A percentile compares a stretch with the other conserved stretches of the same genome.
These are phyloP conservation scores for Malassezia restricta DNA, from an alignment of 1,284 basidiomycete species.

Conservation along the genomic window DNA sequence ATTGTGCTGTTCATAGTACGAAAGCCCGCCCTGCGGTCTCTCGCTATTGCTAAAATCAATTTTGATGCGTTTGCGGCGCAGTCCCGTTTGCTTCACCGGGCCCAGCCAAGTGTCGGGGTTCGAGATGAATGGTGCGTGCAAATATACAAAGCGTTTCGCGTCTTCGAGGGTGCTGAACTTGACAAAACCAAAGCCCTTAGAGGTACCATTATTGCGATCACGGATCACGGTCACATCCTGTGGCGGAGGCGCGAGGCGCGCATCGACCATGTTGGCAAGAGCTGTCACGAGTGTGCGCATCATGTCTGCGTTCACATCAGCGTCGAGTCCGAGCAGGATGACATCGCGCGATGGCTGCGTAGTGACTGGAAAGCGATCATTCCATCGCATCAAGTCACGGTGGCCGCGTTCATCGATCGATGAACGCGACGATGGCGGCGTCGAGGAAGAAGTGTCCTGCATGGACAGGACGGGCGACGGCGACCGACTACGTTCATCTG, in stretches of 20 bases:
- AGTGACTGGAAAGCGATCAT: background rate
- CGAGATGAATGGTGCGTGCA: conserved; percentile 13
- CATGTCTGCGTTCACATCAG: conserved; percentile 13
- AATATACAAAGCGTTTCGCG: conserved; percentile 14
- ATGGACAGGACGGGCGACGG: conserved; percentile 4
- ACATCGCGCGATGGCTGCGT: conserved; percentile 17
- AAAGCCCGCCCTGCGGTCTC: conserved; percentile 15
- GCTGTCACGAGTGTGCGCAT: conserved; percentile 11
- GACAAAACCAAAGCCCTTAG: conserved; percentile 16
- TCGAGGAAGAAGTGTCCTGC: background rate
- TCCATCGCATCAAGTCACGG: conserved; percentile 2
- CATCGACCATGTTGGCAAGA: conserved; percentile 13
- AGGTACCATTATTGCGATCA: conserved; percentile 12
- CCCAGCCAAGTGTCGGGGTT: conserved; percentile 15
- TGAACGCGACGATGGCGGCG: background rate
- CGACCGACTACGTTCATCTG: background rate
- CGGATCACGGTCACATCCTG: conserved; percentile 16
- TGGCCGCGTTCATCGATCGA: background rate
- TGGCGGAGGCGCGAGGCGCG: conserved; percentile 13
- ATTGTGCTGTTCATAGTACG: conserved; percentile 19
- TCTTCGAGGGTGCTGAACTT: conserved; percentile 18
- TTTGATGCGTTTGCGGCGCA: conserved; percentile 16
- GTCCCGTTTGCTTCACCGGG: background rate
- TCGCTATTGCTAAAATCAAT: conserved; percentile 17
- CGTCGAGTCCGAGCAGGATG: conserved; percentile 14